A percentile compares a stretch with the other conserved stretches of the same genome.
Evolutionary conservation across 129 eudicot genomes (phyloP).

Genomic region (Lactuca sativa): DNA sequence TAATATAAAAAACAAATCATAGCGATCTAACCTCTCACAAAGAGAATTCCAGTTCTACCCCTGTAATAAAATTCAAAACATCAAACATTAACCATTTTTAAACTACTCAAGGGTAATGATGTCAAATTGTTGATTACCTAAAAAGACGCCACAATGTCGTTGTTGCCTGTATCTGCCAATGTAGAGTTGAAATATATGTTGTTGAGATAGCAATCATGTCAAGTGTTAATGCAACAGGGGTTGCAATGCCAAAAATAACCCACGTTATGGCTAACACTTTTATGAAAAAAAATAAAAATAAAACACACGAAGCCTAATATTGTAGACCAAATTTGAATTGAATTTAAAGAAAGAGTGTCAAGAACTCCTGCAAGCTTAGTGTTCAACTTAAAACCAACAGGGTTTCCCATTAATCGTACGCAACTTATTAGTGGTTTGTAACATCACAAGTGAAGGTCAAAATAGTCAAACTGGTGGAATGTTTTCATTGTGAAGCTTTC

Average conservation of each 20-base stretch:
- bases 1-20: no score
- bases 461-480: slow-evolving; percentile 47
- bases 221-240: slow-evolving; percentile 53
- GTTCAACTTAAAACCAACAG: slow-evolving; percentile 96
- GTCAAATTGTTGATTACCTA: slow-evolving; percentile 20
- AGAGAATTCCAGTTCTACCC: slow-evolving; percentile 93
- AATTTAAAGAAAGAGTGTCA: slow-evolving; percentile 73
- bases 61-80: slow-evolving; percentile 40
- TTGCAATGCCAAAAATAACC: slow-evolving; percentile 64
- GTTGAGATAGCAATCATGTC: slow-evolving; percentile 63
- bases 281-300: slow-evolving; percentile 42
- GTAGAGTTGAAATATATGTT: slow-evolving; percentile 62
- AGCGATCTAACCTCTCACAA: slow-evolving; percentile 92
- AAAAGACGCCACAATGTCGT: slow-evolving; percentile 98
- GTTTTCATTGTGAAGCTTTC: slow-evolving; percentile 66
- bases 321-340: slow-evolving; percentile 92
- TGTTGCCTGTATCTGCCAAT: slow-evolving; percentile 70
- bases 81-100: slow-evolving; percentile 2
- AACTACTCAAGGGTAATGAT: neutral
- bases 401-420: slow-evolving; percentile 91
- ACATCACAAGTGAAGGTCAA: slow-evolving; percentile 44
- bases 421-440: slow-evolving; percentile 69
- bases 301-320: slow-evolving; percentile 53
- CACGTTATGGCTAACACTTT: slow-evolving; percentile 71
- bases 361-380: slow-evolving; percentile 90